Evolutionary conservation across 495 filamentous ascomycete species (phyloP).

Genomic region (Alectoria sarmentosa): DNA sequence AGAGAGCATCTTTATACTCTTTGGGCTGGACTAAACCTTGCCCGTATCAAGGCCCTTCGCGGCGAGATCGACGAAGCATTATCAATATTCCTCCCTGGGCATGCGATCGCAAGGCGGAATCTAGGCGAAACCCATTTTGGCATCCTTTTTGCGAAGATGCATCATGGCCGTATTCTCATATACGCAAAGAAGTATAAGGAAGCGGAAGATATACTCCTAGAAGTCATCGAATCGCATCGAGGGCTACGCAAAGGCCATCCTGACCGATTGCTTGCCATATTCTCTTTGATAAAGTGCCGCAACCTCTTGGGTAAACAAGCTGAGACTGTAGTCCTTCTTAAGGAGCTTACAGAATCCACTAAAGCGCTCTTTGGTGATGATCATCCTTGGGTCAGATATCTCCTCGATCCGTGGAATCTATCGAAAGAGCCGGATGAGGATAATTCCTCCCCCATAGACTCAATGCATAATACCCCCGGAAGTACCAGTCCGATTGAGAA

Average conservation of each 20-base stretch:
- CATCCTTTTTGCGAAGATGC: slow-evolving; percentile 20
- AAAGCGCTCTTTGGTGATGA: slow-evolving; percentile 19
- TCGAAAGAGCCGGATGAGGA: slow-evolving; percentile 9
- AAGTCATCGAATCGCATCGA: slow-evolving; percentile 21
- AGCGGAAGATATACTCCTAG: slow-evolving; percentile 20
- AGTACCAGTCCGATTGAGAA: neutral
- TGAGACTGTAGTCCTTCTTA: slow-evolving; percentile 18
- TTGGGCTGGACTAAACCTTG: slow-evolving; percentile 25
- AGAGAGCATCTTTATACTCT: slow-evolving; percentile 30
- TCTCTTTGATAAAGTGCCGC: slow-evolving; percentile 22
- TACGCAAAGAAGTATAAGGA: slow-evolving; percentile 17
- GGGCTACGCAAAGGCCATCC: slow-evolving; percentile 23
- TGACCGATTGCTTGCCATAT: slow-evolving; percentile 25
- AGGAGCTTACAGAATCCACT: slow-evolving; percentile 15
- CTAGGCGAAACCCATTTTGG: slow-evolving; percentile 25
- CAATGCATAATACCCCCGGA: neutral
- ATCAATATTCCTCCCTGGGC: slow-evolving; percentile 17
- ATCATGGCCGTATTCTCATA: slow-evolving; percentile 22
- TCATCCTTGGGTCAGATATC: slow-evolving; percentile 18
- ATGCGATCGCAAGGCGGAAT: slow-evolving; percentile 22
- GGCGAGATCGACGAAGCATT: slow-evolving; percentile 21
- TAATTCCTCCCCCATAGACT: neutral
- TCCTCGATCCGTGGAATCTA: slow-evolving; percentile 16
- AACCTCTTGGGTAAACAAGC: slow-evolving; percentile 22
- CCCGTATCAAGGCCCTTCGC: slow-evolving; percentile 23